Evolutionary conservation across 345 rosid genomes (phyloP).

Genomic region (Nasturtium officinale): DNA sequence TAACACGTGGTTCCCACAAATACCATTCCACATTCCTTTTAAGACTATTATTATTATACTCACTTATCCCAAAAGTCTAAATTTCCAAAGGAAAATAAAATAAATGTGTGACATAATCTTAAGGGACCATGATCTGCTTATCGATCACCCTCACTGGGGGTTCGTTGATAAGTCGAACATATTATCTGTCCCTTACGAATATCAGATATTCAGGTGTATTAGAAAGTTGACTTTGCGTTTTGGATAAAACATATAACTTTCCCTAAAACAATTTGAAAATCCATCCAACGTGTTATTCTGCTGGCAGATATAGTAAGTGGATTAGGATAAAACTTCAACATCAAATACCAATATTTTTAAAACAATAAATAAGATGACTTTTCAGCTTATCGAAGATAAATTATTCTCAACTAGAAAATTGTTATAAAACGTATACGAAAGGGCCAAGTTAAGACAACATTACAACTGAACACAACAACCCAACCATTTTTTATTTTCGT

Average conservation of each 20-base stretch:
- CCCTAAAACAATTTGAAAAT: neutral
- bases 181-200: constrained; percentile 29
- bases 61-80: constrained; percentile 13
- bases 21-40: neutral
- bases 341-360: neutral
- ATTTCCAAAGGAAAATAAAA: neutral
- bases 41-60: constrained; percentile 19
- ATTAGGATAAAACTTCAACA: constrained; percentile 36
- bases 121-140: constrained; percentile 38
- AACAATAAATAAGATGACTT: constrained; percentile 30
- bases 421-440: constrained; percentile 36
- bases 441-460: constrained; percentile 37
- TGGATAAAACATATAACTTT: constrained; percentile 14
- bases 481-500: constrained; percentile 33
- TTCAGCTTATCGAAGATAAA: constrained; percentile 19
- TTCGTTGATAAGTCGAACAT: constrained; percentile 32
- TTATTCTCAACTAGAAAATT: constrained; percentile 11
- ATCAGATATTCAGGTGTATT: neutral
- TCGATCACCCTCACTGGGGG: constrained; percentile 8
- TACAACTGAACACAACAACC: constrained; percentile 28
- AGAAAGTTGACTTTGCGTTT: constrained; percentile 15
- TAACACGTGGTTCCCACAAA: constrained; percentile 39
- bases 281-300: constrained; percentile 28
- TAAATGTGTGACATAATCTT: constrained; percentile 19
- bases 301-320: constrained; percentile 32